These are phyloP conservation scores for Thermochaetoides thermophila DNA, from an alignment of 495 filamentous ascomycete genomes.

Conservation along the genomic window DNA sequence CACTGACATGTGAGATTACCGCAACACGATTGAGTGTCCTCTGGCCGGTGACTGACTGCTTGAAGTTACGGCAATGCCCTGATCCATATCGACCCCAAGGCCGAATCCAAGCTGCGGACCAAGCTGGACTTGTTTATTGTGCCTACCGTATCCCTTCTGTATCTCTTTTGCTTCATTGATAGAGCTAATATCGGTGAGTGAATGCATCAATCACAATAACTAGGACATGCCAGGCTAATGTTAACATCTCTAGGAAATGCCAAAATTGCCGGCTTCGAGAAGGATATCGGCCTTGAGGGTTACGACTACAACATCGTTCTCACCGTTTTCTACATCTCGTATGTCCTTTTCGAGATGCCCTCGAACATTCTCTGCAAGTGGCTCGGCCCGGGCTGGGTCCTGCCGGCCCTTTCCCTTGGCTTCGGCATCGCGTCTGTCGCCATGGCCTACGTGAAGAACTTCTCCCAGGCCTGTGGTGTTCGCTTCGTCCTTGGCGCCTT, in stretches of 20 bases:
- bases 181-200: slow-evolving; percentile 51
- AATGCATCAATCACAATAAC: no score
- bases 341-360: slow-evolving; percentile 52
- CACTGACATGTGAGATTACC: slow-evolving; percentile 39
- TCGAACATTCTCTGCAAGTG: slow-evolving; percentile 50
- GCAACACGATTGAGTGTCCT: neutral
- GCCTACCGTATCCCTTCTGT: slow-evolving; percentile 40
- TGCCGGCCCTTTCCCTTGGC: slow-evolving; percentile 38
- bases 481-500: slow-evolving; percentile 47
- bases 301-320: slow-evolving; percentile 58
- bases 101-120: slow-evolving; percentile 39
- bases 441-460: slow-evolving; percentile 27
- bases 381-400: slow-evolving; percentile 48
- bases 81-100: slow-evolving; percentile 41
- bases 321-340: slow-evolving; percentile 52
- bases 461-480: slow-evolving; percentile 26
- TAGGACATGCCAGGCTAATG: no score
- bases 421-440: slow-evolving; percentile 28
- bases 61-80: slow-evolving; percentile 39
- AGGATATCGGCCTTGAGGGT: slow-evolving; percentile 44
- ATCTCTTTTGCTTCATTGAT: slow-evolving; percentile 50
- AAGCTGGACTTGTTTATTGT: slow-evolving; percentile 40
- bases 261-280: slow-evolving; percentile 43
- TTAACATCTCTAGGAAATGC: slow-evolving; percentile 25
- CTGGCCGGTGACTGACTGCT: slow-evolving; percentile 3